These are phyloP conservation scores for Boehmeria nivea DNA, from an alignment of 306 rosid genomes.

Conservation along the genomic window DNA sequence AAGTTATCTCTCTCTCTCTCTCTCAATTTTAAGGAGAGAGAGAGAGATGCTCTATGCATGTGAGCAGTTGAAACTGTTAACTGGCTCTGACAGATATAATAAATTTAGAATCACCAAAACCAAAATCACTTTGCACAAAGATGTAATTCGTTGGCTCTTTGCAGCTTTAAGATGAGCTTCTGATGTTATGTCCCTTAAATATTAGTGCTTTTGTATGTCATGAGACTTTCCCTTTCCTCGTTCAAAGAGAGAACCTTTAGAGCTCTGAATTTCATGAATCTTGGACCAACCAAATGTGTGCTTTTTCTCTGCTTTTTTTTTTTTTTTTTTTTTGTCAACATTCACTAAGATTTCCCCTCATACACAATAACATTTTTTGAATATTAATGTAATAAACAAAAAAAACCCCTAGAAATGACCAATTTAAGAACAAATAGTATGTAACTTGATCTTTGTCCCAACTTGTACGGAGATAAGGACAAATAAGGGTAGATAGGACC, in stretches of 20 bases:
- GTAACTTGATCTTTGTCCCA: background rate
- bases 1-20: conserved; percentile 10
- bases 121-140: conserved; percentile 32
- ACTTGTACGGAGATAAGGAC: background rate
- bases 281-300: background rate
- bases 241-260: conserved; percentile 24
- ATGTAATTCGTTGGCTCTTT: conserved; percentile 10
- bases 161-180: conserved; percentile 30
- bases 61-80: conserved; percentile 42
- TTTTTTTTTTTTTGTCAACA: conserved; percentile 21
- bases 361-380: too few species aligned
- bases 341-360: too few species aligned
- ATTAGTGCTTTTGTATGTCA: too few species aligned
- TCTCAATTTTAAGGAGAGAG: conserved; percentile 7
- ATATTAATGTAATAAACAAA: conserved; percentile 22
- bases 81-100: background rate
- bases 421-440: background rate
- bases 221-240: conserved; percentile 18
- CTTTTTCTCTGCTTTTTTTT: background rate
- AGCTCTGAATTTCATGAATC: conserved; percentile 17
- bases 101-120: background rate
- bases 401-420: background rate
- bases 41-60: conserved; percentile 33
- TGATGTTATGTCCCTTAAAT: too few species aligned
- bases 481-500: background rate